Evolutionary conservation across 2,329 filamentous ascomycete genomes (phyloP).

Genomic region (Orbilia oligospora): DNA sequence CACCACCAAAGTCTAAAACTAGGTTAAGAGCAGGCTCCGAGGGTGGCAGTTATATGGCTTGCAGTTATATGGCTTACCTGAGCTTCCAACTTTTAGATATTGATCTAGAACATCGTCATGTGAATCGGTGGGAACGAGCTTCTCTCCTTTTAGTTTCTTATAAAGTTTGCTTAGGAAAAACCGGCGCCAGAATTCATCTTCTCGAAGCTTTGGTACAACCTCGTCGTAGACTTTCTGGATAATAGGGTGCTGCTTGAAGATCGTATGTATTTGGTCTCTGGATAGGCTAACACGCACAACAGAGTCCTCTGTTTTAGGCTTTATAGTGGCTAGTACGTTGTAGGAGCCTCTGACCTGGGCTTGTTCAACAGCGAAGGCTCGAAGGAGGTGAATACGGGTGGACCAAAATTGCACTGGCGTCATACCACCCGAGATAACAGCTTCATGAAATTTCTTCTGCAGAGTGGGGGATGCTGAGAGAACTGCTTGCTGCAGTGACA

Average conservation of each 20-base stretch:
- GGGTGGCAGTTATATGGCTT: neutral
- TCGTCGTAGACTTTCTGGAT: constrained; percentile 93
- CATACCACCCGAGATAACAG: constrained; percentile 81
- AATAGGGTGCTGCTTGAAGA: constrained; percentile 92
- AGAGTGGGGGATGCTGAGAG: constrained; percentile 83
- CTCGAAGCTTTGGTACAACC: constrained; percentile 84
- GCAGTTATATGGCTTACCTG: constrained; percentile 67
- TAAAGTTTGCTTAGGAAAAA: constrained; percentile 94
- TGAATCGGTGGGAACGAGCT: constrained; percentile 81
- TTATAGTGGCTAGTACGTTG: constrained; percentile 92
- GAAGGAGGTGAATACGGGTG: constrained; percentile 84
- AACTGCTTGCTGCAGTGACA: constrained; percentile 87
- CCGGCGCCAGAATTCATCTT: constrained; percentile 89
- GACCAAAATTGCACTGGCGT: constrained; percentile 97
- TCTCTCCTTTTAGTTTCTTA: constrained; percentile 92
- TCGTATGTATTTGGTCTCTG: constrained; percentile 91
- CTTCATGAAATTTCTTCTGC: constrained; percentile 88
- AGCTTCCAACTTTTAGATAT: constrained; percentile 82
- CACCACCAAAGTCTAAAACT: constrained; percentile 66
- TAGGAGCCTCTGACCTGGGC: constrained; percentile 90
- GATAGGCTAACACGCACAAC: constrained; percentile 85
- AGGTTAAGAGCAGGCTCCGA: neutral
- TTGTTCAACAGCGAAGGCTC: constrained; percentile 89
- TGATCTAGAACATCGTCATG: constrained; percentile 86
- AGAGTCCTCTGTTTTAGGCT: constrained; percentile 81